These are phyloP conservation scores for Hansenula lynferdii DNA, from an alignment of 1,139 yeast species.

Conservation along the genomic window DNA sequence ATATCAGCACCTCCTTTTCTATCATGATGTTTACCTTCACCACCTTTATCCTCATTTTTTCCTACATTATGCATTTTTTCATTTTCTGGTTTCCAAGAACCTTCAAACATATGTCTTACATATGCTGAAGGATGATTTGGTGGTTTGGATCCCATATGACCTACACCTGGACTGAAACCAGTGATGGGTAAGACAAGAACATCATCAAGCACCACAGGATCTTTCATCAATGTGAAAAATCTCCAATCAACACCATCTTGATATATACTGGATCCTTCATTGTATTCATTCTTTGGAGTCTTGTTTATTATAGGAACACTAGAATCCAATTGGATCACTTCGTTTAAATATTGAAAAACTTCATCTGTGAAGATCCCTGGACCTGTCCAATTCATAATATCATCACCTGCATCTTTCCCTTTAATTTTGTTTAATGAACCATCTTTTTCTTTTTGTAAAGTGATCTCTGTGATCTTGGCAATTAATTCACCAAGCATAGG, in stretches of 20 bases:
- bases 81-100: slow-evolving; percentile 57
- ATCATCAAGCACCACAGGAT: slow-evolving; percentile 61
- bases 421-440: slow-evolving; percentile 25
- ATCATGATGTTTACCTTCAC: slow-evolving; percentile 1
- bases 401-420: slow-evolving; percentile 58
- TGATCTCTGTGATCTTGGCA: slow-evolving; percentile 72
- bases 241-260: slow-evolving; percentile 44
- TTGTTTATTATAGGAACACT: slow-evolving; percentile 22
- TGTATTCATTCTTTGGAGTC: slow-evolving; percentile 18
- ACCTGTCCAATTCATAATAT: slow-evolving; percentile 97
- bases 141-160: slow-evolving; percentile 65
- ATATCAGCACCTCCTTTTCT: no score
- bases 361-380: slow-evolving; percentile 93
- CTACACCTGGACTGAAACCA: slow-evolving; percentile 71
- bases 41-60: no score
- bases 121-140: slow-evolving; percentile 52
- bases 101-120: slow-evolving; percentile 67
- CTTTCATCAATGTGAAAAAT: slow-evolving; percentile 56
- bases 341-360: slow-evolving; percentile 73
- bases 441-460: slow-evolving; percentile 38
- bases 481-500: slow-evolving; percentile 83
- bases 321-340: slow-evolving; percentile 35
- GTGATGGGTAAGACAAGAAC: slow-evolving; percentile 68
- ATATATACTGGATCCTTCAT: slow-evolving; percentile 9
- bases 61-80: no score